Conservation (phyloP, 148 eudicot genomes). For the Chenopodium quinoa region DNA sequence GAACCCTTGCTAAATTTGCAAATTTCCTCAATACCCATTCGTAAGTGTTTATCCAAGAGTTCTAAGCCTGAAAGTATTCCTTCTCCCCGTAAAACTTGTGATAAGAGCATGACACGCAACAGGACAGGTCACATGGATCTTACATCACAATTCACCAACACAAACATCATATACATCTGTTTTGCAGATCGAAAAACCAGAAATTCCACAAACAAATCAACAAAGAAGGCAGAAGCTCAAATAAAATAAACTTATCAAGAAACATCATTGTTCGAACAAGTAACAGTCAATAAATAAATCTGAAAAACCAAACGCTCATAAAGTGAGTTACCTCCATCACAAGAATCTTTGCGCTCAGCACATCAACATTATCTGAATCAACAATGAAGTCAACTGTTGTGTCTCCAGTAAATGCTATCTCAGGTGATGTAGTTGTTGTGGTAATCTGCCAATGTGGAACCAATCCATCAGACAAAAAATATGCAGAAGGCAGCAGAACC, state of each 20-base stretch:
- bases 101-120: background rate
- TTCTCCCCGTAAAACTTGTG: background rate
- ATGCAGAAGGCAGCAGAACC: background rate
- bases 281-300: background rate
- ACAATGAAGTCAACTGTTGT: slow-evolving; percentile 76
- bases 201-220: background rate
- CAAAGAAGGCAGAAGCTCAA: too few species aligned
- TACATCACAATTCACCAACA: background rate
- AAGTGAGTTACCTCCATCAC: slow-evolving; percentile 76
- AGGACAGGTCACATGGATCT: background rate
- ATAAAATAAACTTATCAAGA: too few species aligned
- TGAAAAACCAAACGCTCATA: background rate
- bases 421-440: slow-evolving; percentile 59
- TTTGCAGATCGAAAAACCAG: background rate
- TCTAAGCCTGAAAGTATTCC: too few species aligned
- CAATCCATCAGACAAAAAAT: background rate
- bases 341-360: slow-evolving; percentile 74
- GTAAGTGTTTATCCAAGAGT: background rate
- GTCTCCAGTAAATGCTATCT: slow-evolving; percentile 95
- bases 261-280: background rate
- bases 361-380: slow-evolving; percentile 61
- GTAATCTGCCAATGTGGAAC: slow-evolving; percentile 59
- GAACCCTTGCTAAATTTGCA: background rate
- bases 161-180: background rate
- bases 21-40: background rate